phyloP scores from a whole-genome alignment of 352 stramenopile species.

The Phytophthora europaea region DNA sequence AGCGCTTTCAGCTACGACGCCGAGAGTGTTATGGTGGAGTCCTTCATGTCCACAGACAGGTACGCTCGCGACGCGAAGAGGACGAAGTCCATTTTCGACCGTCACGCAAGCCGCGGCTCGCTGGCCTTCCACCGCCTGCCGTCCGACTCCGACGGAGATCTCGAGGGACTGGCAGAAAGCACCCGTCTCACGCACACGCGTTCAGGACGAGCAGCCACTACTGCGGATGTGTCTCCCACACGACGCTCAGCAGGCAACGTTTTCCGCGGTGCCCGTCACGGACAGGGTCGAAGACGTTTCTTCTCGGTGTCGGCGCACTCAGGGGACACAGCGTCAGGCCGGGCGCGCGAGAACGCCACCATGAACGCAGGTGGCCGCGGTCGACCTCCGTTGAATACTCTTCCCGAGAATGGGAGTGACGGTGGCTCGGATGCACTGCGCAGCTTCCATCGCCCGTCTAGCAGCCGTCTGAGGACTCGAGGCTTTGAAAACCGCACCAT shows the following conservation, averaged over 20 bases:
- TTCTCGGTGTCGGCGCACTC: conserved; percentile 49
- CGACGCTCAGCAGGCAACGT: conserved; percentile 67
- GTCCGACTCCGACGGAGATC: conserved; percentile 35
- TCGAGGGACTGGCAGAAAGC: conserved; percentile 18
- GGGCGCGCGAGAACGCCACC: conserved; percentile 16
- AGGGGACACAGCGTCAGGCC: neutral
- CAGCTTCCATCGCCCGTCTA: conserved; percentile 34
- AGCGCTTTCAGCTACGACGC: conserved; percentile 91
- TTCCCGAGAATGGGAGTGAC: conserved; percentile 32
- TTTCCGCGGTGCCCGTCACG: conserved; percentile 72
- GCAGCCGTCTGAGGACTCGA: conserved; percentile 19
- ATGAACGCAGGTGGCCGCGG: conserved; percentile 2
- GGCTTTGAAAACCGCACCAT: conserved; percentile 43
- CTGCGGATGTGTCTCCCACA: conserved; percentile 20
- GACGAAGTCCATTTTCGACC: conserved; percentile 74
- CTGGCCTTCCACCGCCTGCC: conserved; percentile 78
- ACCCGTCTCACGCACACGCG: conserved; percentile 8
- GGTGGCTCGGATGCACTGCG: conserved; percentile 20
- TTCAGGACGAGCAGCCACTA: conserved; percentile 25
- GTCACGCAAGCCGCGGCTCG: conserved; percentile 86
- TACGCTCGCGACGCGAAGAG: conserved; percentile 57
- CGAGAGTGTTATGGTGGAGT: conserved; percentile 91
- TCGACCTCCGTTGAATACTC: conserved; percentile 14
- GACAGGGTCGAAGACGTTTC: conserved; percentile 58
- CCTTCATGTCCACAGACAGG: conserved; percentile 86